Percentiles rank a stretch among this genome's conserved stretches.
These are phyloP conservation scores for Carex myosuroides DNA, from an alignment of 176 grass and related monocot genomes.

Conservation along the genomic window DNA sequence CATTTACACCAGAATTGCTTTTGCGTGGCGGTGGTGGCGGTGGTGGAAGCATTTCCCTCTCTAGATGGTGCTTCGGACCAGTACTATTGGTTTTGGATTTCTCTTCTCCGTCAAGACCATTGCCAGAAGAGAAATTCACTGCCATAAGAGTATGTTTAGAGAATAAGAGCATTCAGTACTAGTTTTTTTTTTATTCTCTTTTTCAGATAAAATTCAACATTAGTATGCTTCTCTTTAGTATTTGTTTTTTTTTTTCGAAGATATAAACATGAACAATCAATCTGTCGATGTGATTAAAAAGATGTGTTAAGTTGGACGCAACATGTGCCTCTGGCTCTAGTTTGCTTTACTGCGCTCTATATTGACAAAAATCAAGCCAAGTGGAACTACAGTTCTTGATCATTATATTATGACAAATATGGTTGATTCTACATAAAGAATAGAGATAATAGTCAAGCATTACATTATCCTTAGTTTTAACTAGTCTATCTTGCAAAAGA, in stretches of 20 bases:
- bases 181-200: neutral
- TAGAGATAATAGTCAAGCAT: neutral
- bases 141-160: constrained; percentile 19
- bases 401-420: neutral
- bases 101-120: constrained; percentile 42
- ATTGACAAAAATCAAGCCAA: neutral
- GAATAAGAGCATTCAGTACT: constrained; percentile 8
- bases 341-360: neutral
- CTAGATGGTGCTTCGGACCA: constrained; percentile 34
- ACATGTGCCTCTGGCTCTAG: neutral
- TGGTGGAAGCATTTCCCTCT: constrained; percentile 48
- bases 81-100: constrained; percentile 46
- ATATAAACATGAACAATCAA: neutral
- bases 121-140: constrained; percentile 44
- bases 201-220: neutral
- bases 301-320: neutral
- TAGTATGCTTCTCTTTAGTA: neutral
- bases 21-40: constrained; percentile 34
- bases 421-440: neutral
- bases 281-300: neutral
- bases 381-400: neutral
- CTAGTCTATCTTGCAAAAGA: neutral
- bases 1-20: constrained; percentile 41
- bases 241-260: neutral
- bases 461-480: neutral